These are phyloP conservation scores for Multifurca ochricompacta DNA, from an alignment of 768 basidiomycete genomes.

Conservation along the genomic window DNA sequence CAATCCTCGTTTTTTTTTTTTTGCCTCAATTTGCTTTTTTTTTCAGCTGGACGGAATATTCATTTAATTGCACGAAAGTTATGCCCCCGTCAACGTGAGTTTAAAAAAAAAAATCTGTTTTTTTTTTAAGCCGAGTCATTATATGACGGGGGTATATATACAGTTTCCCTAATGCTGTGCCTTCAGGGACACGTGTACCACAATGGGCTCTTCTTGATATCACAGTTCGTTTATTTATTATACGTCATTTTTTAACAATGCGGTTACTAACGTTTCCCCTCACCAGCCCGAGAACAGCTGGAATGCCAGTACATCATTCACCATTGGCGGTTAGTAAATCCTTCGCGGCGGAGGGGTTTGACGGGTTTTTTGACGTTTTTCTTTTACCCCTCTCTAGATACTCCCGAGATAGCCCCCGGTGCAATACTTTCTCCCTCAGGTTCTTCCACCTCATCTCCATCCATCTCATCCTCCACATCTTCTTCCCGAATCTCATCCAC, in stretches of 20 bases:
- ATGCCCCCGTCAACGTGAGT: constrained; percentile 2
- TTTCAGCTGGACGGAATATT: constrained; percentile 1
- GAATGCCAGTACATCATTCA: background rate
- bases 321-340: background rate
- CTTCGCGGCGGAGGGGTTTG: too few species aligned
- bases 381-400: background rate
- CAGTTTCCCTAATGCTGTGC: constrained; percentile 7
- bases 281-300: background rate
- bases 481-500: background rate
- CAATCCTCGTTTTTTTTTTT: too few species aligned
- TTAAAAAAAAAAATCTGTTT: too few species aligned
- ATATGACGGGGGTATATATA: background rate
- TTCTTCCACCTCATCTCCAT: background rate
- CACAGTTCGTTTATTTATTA: background rate
- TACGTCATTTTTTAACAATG: background rate
- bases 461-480: background rate
- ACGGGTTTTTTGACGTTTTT: background rate
- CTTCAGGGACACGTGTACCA: constrained; percentile 2
- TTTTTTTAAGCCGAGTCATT: background rate
- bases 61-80: background rate
- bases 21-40: too few species aligned
- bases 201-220: constrained; percentile 3
- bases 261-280: background rate
- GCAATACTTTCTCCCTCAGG: background rate
- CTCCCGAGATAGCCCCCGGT: background rate